Conservation (phyloP, 306 rosid genomes). For the Ceratonia siliqua region DNA sequence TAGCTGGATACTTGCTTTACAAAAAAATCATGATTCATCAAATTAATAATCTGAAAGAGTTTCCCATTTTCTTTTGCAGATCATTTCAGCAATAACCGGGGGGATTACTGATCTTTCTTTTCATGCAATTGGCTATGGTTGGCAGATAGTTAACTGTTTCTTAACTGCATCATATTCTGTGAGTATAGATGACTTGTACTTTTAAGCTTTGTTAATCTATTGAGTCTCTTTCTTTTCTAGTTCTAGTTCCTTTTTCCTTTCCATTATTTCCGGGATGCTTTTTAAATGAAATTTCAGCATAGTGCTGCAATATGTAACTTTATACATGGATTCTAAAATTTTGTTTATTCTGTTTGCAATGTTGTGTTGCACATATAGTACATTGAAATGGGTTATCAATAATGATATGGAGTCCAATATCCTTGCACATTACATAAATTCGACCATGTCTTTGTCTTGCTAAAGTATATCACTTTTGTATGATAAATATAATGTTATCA, state of each 20-base stretch:
- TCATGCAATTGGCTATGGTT: constrained; percentile 80
- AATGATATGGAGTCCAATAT: not conserved
- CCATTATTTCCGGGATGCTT: not conserved
- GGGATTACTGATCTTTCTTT: constrained; percentile 90
- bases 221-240: not conserved
- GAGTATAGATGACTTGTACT: constrained; percentile 39
- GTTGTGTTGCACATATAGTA: not conserved
- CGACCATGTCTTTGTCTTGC: not conserved
- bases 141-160: constrained; percentile 93
- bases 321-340: not conserved
- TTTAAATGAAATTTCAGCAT: constrained; percentile 10
- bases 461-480: constrained; percentile 8
- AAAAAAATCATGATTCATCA: constrained; percentile 11
- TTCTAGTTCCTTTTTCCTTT: constrained; percentile 9
- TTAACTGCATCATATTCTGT: constrained; percentile 98
- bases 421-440: not conserved
- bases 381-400: not conserved
- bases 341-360: constrained; percentile 4
- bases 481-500: not conserved
- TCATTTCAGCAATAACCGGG: constrained; percentile 94
- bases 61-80: constrained; percentile 54
- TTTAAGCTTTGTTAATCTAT: not conserved
- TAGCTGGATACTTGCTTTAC: constrained; percentile 3
- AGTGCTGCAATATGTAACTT: constrained; percentile 1
- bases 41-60: constrained; percentile 16